Percentiles rank a stretch among this genome's conserved stretches.
Conservation (phyloP, 1,284 basidiomycete genomes). For the Cryptococcus neoformans region DNA sequence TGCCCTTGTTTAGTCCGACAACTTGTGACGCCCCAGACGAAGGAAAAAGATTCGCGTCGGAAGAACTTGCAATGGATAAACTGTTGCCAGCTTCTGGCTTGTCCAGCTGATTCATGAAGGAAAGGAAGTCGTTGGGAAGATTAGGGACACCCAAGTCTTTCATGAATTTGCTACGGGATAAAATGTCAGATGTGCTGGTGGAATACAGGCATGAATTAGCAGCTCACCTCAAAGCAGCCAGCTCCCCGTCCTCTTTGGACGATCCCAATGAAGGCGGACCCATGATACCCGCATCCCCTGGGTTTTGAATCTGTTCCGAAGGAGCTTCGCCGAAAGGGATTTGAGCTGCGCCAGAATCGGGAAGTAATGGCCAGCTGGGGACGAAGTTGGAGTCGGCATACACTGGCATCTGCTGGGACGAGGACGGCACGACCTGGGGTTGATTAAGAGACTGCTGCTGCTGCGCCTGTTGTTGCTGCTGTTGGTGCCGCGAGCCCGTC, state of each 20-base stretch:
- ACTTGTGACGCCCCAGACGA: neutral
- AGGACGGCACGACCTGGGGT: neutral
- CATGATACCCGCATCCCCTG: neutral
- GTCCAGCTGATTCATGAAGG: constrained; percentile 14
- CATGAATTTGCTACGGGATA: constrained; percentile 38
- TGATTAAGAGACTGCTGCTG: constrained; percentile 7
- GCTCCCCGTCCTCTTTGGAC: constrained; percentile 25
- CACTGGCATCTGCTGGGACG: constrained; percentile 9
- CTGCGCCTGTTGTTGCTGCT: constrained; percentile 1
- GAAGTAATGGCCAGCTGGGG: constrained; percentile 39
- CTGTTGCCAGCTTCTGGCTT: neutral
- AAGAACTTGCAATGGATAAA: neutral
- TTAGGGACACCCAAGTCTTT: constrained; percentile 44
- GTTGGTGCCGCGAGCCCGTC: neutral
- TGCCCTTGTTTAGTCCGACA: constrained; percentile 17
- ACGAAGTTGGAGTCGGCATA: constrained; percentile 34
- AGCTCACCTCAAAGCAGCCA: constrained; percentile 35
- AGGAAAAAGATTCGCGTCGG: neutral
- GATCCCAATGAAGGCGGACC: constrained; percentile 9
- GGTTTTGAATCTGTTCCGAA: neutral
- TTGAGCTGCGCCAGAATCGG: constrained; percentile 13
- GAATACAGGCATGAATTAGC: neutral
- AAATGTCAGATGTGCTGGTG: neutral
- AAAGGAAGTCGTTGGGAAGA: constrained; percentile 43
- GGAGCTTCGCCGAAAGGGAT: constrained; percentile 8